Evolutionary conservation across 768 basidiomycete genomes (phyloP).

Genomic region (Plicaturopsis crispa): DNA sequence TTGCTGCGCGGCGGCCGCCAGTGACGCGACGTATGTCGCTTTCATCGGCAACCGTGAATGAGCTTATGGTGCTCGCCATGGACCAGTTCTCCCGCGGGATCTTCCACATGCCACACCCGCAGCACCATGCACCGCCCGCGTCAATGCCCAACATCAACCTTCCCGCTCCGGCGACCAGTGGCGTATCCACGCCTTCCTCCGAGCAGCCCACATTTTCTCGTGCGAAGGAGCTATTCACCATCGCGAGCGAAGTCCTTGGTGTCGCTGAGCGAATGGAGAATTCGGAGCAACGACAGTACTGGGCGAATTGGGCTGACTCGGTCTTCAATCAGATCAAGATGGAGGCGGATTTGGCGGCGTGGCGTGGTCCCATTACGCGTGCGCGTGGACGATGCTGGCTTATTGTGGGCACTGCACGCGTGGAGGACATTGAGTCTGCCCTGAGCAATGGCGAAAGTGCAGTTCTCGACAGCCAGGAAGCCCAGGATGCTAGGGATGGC

Average conservation of each 20-base stretch:
- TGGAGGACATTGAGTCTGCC: constrained; percentile 47
- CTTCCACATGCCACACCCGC: constrained; percentile 70
- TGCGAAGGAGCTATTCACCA: constrained; percentile 51
- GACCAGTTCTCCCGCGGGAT: constrained; percentile 66
- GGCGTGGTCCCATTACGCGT: constrained; percentile 36
- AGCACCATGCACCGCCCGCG: too few relatives aligned
- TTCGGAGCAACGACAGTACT: constrained; percentile 39
- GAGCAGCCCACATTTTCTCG: constrained; percentile 36
- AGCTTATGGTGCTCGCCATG: constrained; percentile 52
- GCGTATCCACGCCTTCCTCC: constrained; percentile 26
- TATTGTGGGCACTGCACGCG: constrained; percentile 44
- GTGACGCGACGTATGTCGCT: constrained; percentile 42
- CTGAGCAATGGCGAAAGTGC: constrained; percentile 20
- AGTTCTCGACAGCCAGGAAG: constrained; percentile 38
- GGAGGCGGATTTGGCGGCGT: constrained; percentile 46
- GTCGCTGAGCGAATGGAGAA: constrained; percentile 48
- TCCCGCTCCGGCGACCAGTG: too few relatives aligned
- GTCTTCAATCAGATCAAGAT: constrained; percentile 59
- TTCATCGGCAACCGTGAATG: constrained; percentile 32
- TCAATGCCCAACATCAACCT: too few relatives aligned
- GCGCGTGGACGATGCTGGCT: constrained; percentile 51
- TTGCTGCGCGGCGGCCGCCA: constrained; percentile 41
- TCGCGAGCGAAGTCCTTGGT: constrained; percentile 53
- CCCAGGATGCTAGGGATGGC: constrained; percentile 47
- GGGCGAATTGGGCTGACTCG: constrained; percentile 56